These are phyloP conservation scores for Anisogramma anomala DNA, from an alignment of 2,329 filamentous ascomycete genomes.

Conservation along the genomic window DNA sequence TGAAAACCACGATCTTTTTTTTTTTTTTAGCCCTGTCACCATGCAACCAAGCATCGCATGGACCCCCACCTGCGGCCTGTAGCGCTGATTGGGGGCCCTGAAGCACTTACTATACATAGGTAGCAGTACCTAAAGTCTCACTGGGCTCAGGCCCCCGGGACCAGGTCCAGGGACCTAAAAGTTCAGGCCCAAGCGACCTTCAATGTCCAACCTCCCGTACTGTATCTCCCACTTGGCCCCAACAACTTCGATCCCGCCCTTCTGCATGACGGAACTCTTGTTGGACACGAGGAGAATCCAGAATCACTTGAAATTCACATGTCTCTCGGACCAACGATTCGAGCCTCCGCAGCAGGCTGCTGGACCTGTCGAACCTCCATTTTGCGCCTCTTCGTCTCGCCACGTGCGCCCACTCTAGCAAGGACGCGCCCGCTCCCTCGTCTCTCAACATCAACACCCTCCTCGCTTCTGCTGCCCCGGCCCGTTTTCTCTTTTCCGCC, in stretches of 20 bases:
- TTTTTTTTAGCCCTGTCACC: too few species aligned
- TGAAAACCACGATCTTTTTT: too few species aligned
- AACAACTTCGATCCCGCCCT: too few species aligned
- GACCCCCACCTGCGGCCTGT: too few species aligned
- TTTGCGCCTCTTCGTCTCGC: slow-evolving; percentile 19
- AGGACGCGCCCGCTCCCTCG: slow-evolving; percentile 9
- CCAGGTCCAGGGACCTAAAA: not conserved
- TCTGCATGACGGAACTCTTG: not conserved
- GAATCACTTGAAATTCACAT: not conserved
- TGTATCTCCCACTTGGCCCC: not conserved
- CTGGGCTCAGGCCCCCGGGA: too few species aligned
- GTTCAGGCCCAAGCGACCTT: not conserved
- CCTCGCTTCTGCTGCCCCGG: not conserved
- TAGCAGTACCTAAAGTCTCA: too few species aligned
- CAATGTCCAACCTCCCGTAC: not conserved
- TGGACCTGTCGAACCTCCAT: slow-evolving; percentile 20
- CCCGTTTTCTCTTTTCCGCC: not conserved
- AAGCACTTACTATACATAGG: too few species aligned
- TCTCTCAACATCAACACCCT: not conserved
- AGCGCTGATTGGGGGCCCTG: too few species aligned
- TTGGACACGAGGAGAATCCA: not conserved
- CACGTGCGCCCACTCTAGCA: not conserved
- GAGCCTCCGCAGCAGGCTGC: slow-evolving; percentile 21
- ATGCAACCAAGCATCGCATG: too few species aligned
- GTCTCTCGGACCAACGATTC: slow-evolving; percentile 18